phyloP scores from a whole-genome alignment of 805 yeast species.

The Aciculoconidium aculeatum region DNA sequence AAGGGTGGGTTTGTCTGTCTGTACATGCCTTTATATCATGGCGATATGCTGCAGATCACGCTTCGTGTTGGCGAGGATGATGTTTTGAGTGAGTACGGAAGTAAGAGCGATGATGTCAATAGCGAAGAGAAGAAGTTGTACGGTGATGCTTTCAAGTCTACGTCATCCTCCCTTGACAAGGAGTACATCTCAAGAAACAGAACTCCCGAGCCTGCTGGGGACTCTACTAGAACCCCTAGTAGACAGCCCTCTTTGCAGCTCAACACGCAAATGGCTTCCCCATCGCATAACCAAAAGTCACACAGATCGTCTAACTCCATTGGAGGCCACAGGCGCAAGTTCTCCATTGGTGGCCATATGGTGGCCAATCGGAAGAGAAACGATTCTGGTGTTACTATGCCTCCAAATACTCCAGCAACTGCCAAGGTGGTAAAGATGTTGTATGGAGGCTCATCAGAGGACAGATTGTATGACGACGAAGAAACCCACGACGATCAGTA shows the following conservation, averaged over 20 bases:
- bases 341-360: conserved; percentile 55
- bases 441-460: conserved; percentile 21
- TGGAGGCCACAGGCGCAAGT: conserved; percentile 51
- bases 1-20: conserved; percentile 90
- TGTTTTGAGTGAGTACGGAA: conserved; percentile 7
- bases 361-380: conserved; percentile 45
- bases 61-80: conserved; percentile 5
- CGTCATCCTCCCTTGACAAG: conserved; percentile 23
- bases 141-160: conserved; percentile 37
- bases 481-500: conserved; percentile 23
- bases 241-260: conserved; percentile 35
- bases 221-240: conserved; percentile 20
- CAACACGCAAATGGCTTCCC: conserved; percentile 24
- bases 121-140: conserved; percentile 29
- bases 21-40: conserved; percentile 48
- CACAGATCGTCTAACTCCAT: conserved; percentile 36
- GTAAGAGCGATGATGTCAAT: conserved; percentile 13
- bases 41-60: conserved; percentile 5
- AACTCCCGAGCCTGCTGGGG: conserved; percentile 21
- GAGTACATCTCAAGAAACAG: conserved; percentile 12
- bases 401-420: conserved; percentile 56
- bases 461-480: conserved; percentile 14
- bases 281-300: conserved; percentile 22
- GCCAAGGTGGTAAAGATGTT: conserved; percentile 29
- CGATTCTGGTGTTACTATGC: conserved; percentile 32